Evolutionary conservation across 1,284 basidiomycete species (phyloP).

Genomic region (Puccinia polysora): DNA sequence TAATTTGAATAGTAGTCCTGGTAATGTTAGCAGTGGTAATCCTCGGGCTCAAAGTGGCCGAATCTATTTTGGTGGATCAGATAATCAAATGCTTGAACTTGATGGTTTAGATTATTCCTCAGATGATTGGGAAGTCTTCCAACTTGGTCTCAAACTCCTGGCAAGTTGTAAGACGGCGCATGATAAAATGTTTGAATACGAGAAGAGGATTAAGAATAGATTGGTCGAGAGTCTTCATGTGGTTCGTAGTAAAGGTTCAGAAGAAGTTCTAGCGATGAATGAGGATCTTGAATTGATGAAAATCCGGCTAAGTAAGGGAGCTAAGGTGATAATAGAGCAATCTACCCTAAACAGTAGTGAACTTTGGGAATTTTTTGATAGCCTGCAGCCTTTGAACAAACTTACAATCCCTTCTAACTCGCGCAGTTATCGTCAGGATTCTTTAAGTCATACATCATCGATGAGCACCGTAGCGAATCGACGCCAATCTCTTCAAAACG

Average conservation of each 20-base stretch:
- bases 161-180: constrained; percentile 67
- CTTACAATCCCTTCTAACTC: background rate
- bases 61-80: constrained; percentile 24
- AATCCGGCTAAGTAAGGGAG: constrained; percentile 65
- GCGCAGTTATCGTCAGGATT: background rate
- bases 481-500: background rate
- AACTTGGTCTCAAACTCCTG: constrained; percentile 73
- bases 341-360: constrained; percentile 75
- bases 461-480: background rate
- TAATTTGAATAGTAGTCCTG: background rate
- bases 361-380: constrained; percentile 63
- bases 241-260: constrained; percentile 59
- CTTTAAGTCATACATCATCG: background rate
- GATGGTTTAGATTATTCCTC: constrained; percentile 74
- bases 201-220: constrained; percentile 62
- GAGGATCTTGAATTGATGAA: constrained; percentile 55
- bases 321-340: constrained; percentile 68
- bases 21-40: background rate
- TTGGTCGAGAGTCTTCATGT: constrained; percentile 61
- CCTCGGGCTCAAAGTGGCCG: background rate
- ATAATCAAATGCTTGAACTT: constrained; percentile 42
- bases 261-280: constrained; percentile 58
- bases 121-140: constrained; percentile 80
- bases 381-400: constrained; percentile 30
- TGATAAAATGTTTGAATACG: constrained; percentile 65